phyloP scores from a whole-genome alignment of 352 stramenopile species.

The Phytophthora kernoviae region DNA sequence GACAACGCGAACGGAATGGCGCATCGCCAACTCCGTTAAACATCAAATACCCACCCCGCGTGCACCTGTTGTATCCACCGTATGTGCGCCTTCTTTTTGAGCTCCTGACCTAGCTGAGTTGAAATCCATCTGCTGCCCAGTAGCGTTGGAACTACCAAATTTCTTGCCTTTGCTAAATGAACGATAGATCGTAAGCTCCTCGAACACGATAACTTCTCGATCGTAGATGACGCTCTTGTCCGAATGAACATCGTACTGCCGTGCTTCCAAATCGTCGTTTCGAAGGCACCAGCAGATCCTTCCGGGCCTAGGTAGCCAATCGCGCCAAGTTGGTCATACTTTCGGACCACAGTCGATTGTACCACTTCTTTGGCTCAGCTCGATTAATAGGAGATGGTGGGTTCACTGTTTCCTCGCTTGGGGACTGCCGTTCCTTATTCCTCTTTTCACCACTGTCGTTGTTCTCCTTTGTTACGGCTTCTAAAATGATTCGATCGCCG shows the following conservation, averaged over 20 bases:
- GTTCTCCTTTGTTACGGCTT: constrained; percentile 45
- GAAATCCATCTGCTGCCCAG: constrained; percentile 50
- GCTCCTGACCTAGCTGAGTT: constrained; percentile 39
- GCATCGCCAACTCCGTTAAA: constrained; percentile 87
- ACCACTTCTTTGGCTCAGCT: constrained; percentile 8
- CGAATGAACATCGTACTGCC: constrained; percentile 81
- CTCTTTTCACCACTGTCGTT: constrained; percentile 13
- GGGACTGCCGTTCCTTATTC: constrained; percentile 18
- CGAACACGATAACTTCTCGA: constrained; percentile 76
- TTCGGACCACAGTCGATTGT: constrained; percentile 52
- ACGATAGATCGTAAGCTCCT: constrained; percentile 84
- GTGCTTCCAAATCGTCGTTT: constrained; percentile 88
- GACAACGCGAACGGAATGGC: constrained; percentile 80
- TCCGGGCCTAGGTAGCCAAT: constrained; percentile 84
- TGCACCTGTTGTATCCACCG: constrained; percentile 43
- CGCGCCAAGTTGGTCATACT: constrained; percentile 82
- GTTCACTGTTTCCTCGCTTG: constrained; percentile 19
- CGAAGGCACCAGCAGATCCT: constrained; percentile 68
- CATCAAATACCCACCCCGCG: constrained; percentile 86
- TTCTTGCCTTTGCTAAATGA: constrained; percentile 72
- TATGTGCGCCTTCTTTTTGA: constrained; percentile 44
- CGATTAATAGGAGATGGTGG: constrained; percentile 11
- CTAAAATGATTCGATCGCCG: constrained; percentile 74
- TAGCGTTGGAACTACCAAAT: constrained; percentile 27
- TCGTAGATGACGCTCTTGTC: constrained; percentile 79